These are phyloP conservation scores for Dendrobium chrysotoxum DNA, from an alignment of 106 monocot species.

Conservation along the genomic window DNA sequence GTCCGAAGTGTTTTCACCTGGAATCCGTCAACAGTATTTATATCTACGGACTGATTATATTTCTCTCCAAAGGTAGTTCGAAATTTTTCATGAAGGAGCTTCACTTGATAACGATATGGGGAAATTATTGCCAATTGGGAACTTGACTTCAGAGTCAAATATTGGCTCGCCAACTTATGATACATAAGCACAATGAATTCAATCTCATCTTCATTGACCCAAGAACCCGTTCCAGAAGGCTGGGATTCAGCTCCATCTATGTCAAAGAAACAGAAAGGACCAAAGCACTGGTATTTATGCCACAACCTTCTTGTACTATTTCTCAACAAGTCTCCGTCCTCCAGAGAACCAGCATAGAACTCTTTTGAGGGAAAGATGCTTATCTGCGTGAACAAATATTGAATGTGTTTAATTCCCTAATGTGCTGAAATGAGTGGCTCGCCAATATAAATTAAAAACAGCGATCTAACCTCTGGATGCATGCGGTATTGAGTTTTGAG, in stretches of 20 bases:
- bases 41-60: slow-evolving; percentile 62
- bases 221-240: slow-evolving; percentile 75
- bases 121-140: slow-evolving; percentile 77
- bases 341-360: slow-evolving; percentile 69
- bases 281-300: slow-evolving; percentile 82
- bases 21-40: slow-evolving; percentile 98
- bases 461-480: slow-evolving; percentile 82
- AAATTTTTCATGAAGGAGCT: slow-evolving; percentile 65
- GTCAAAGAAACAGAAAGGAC: slow-evolving; percentile 90
- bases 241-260: slow-evolving; percentile 67
- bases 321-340: slow-evolving; percentile 63
- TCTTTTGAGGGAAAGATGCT: slow-evolving; percentile 89
- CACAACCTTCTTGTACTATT: slow-evolving; percentile 53
- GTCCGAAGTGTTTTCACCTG: slow-evolving; percentile 39
- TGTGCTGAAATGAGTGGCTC: not conserved
- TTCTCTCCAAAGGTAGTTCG: slow-evolving; percentile 56
- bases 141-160: slow-evolving; percentile 61
- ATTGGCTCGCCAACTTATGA: slow-evolving; percentile 49
- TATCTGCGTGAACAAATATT: slow-evolving; percentile 49
- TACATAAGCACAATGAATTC: slow-evolving; percentile 70
- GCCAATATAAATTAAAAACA: not conserved
- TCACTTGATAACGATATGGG: slow-evolving; percentile 83
- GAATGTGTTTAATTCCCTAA: not conserved
- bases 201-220: slow-evolving; percentile 81
- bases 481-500: slow-evolving; percentile 95